These are phyloP conservation scores for Vigna mungo DNA, from an alignment of 306 rosid species.

Conservation along the genomic window DNA sequence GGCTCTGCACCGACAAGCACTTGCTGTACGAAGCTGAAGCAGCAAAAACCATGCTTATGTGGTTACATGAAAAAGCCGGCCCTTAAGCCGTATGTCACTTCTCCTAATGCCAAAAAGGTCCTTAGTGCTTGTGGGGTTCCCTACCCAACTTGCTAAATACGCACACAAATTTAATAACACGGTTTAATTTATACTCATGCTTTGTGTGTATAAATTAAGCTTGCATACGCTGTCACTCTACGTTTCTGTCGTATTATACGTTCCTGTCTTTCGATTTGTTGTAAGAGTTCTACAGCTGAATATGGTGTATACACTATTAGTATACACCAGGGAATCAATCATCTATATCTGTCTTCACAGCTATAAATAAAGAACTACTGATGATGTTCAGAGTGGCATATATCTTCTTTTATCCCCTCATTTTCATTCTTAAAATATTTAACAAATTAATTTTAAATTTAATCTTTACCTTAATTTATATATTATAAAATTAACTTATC, in stretches of 20 bases:
- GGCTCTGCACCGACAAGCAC: conserved; percentile 1
- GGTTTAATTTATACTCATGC: background rate
- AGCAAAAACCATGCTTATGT: conserved; percentile 71
- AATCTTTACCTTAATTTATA: no score
- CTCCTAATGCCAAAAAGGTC: conserved; percentile 56
- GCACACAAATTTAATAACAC: background rate
- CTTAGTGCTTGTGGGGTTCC: conserved; percentile 54
- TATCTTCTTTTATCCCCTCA: background rate
- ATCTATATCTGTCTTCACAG: background rate
- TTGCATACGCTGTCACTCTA: background rate
- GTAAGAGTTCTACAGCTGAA: background rate
- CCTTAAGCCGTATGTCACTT: conserved; percentile 47
- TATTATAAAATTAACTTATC: no score
- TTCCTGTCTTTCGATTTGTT: background rate
- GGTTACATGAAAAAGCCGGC: conserved; percentile 58
- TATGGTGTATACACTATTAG: background rate
- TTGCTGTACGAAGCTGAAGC: conserved; percentile 62
- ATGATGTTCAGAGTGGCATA: background rate
- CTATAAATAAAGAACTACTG: background rate
- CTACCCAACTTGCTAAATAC: conserved; percentile 43
- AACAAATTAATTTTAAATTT: no score
- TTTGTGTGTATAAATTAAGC: background rate
- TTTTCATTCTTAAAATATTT: no score
- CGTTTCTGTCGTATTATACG: background rate
- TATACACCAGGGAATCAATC: background rate